These are phyloP conservation scores for Salix brachista DNA, from an alignment of 345 rosid genomes.

Conservation along the genomic window DNA sequence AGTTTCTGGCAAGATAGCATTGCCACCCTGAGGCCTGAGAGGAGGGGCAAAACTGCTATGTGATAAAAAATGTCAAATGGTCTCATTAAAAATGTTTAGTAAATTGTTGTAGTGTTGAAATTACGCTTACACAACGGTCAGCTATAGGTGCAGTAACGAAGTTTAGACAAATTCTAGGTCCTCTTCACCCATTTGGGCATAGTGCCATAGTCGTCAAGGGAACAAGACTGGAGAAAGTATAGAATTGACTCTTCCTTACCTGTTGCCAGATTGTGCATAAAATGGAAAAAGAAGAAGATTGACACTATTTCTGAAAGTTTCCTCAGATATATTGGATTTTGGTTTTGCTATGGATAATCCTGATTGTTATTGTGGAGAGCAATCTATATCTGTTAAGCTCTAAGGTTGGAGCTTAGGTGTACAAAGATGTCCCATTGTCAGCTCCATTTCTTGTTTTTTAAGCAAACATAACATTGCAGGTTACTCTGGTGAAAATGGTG, in stretches of 20 bases:
- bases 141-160: not conserved
- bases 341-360: not conserved
- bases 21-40: not conserved
- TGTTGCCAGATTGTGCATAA: too few relatives aligned
- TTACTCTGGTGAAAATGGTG: constrained; percentile 84
- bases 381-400: not conserved
- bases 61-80: not conserved
- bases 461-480: constrained; percentile 41
- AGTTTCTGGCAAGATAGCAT: not conserved
- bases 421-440: not conserved
- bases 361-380: not conserved
- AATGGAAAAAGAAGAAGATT: not conserved
- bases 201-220: not conserved
- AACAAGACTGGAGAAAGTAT: not conserved
- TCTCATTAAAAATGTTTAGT: not conserved
- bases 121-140: not conserved
- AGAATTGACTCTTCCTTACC: not conserved
- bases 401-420: not conserved
- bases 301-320: not conserved
- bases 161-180: not conserved
- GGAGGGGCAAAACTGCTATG: not conserved
- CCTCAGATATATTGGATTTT: not conserved
- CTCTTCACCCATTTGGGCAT: not conserved
- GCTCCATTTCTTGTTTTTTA: not conserved
- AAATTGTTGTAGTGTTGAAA: not conserved